Conservation (phyloP, 1,139 yeast species). For the Scheffersomyces titani region DNA sequence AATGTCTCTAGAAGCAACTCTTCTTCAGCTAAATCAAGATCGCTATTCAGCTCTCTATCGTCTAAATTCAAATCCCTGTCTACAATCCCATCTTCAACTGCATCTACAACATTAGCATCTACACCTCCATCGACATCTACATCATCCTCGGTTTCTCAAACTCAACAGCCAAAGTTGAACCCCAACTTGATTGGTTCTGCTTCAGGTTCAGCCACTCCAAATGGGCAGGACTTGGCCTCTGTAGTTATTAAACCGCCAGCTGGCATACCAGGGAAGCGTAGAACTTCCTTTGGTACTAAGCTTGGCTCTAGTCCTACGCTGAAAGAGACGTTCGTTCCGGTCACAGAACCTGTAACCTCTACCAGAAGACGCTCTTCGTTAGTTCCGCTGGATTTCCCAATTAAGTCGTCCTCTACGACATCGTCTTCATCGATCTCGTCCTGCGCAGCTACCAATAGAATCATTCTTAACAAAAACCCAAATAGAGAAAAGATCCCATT, state of each 20-base stretch:
- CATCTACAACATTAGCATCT: neutral
- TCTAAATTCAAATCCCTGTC: slow-evolving; percentile 48
- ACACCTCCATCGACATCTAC: slow-evolving; percentile 1
- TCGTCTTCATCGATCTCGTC: slow-evolving; percentile 1
- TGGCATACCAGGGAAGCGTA: slow-evolving; percentile 16
- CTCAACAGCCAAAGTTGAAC: slow-evolving; percentile 15
- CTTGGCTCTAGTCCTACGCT: slow-evolving; percentile 2
- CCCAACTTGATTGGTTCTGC: slow-evolving; percentile 20
- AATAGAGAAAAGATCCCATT: slow-evolving; percentile 37
- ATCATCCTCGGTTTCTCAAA: slow-evolving; percentile 4
- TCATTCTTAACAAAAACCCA: slow-evolving; percentile 50
- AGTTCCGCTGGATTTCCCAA: neutral
- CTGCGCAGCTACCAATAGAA: slow-evolving; percentile 17
- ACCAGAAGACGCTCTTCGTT: neutral
- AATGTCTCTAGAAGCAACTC: slow-evolving; percentile 25
- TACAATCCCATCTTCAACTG: neutral
- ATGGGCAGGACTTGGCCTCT: slow-evolving; percentile 23
- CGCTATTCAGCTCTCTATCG: slow-evolving; percentile 53
- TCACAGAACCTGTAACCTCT: neutral
- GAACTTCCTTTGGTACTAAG: slow-evolving; percentile 4
- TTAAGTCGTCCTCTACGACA: neutral
- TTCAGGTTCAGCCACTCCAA: slow-evolving; percentile 2
- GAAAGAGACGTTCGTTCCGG: slow-evolving; percentile 1
- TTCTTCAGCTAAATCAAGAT: slow-evolving; percentile 31
- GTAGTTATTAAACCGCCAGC: slow-evolving; percentile 23